Base-by-base conservation (phyloP, 2,329 filamentous ascomycete genomes). In the Aspergillus sp. region DNA sequence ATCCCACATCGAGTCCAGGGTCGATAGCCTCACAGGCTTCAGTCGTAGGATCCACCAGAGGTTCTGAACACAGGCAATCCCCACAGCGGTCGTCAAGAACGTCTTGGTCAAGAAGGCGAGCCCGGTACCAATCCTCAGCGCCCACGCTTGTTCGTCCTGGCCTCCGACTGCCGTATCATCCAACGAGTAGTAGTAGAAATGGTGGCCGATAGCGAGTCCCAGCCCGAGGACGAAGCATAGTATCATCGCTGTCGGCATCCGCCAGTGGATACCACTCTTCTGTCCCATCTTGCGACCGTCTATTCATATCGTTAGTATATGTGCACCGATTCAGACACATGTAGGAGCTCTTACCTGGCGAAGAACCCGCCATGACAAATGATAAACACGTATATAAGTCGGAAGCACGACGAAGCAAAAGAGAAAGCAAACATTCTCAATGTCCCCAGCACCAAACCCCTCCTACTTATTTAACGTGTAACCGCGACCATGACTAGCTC, bases 191-290 rank as follows among this genome's bases (percentile, higher is more conserved):
- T 58, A 58, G 49, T 58, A 58, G 25, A 58, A 58, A 28, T 58
- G 56, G n/a, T 58, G 56, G 28, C 49, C 56, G n/a, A 58, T 15
- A 1, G 56, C 56, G n/a, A 58, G 19, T 23, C 38, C 56, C 17
- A 53, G 2, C 8, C 48, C 56, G n/a, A 58, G n/a, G 19, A 58
- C 11, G 5, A 6, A 58, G 25, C 56, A 58, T 11, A 47, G 17
- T 9, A 22, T 13, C 56, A 58, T 58, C 3, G 56, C 56, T 2
- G 56, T 34, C 5, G 56, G 56, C 41, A 58, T 47, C 48, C 56
- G 45, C 56, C 56, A 58, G 28, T 52, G 56, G 23, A 58, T 58
- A 11, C 56, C 38, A 47, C n/a, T n/a, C n/a, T n/a, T n/a, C n/a
- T n/a, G n/a, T n/a, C n/a, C n/a, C n/a, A n/a, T n/a, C n/a, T n/a